Evolutionary conservation across 306 rosid species (phyloP).

Genomic region (Dryas alaskensis): DNA sequence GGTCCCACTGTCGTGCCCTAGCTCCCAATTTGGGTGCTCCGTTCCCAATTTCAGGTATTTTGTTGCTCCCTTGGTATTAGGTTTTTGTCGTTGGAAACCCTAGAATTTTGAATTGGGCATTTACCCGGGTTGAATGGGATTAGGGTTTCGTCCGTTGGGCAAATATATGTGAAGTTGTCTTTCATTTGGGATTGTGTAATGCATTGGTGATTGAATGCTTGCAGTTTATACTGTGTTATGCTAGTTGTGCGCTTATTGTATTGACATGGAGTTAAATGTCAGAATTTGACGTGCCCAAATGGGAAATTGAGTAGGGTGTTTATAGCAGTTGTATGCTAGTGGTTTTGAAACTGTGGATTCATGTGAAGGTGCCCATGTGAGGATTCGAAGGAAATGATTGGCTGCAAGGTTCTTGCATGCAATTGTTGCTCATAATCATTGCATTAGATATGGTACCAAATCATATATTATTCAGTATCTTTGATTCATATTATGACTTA

Average conservation of each 20-base stretch:
- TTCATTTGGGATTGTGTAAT: slow-evolving; percentile 30
- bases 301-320: slow-evolving; percentile 31
- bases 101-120: slow-evolving; percentile 60
- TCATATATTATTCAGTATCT: neutral
- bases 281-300: slow-evolving; percentile 21
- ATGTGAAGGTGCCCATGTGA: slow-evolving; percentile 17
- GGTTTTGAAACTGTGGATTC: slow-evolving; percentile 28
- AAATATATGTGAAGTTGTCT: slow-evolving; percentile 24
- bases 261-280: slow-evolving; percentile 36
- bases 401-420: slow-evolving; percentile 45
- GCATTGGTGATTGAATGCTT: slow-evolving; percentile 66
- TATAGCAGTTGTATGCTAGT: slow-evolving; percentile 33
- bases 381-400: slow-evolving; percentile 41
- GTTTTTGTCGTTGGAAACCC: slow-evolving; percentile 59
- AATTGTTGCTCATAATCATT: slow-evolving; percentile 27
- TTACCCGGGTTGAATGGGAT: slow-evolving; percentile 29
- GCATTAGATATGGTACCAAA: slow-evolving; percentile 13
- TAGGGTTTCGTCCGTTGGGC: slow-evolving; percentile 49
- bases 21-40: slow-evolving; percentile 41
- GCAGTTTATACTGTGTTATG: slow-evolving; percentile 27
- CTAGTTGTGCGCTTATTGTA: slow-evolving; percentile 26
- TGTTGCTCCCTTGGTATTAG: slow-evolving; percentile 33
- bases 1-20: slow-evolving; percentile 48
- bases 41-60: slow-evolving; percentile 56
- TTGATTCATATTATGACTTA: slow-evolving; percentile 4